Evolutionary conservation across 176 grass and related monocot species (phyloP).

Genomic region (Phyllostachys edulis): DNA sequence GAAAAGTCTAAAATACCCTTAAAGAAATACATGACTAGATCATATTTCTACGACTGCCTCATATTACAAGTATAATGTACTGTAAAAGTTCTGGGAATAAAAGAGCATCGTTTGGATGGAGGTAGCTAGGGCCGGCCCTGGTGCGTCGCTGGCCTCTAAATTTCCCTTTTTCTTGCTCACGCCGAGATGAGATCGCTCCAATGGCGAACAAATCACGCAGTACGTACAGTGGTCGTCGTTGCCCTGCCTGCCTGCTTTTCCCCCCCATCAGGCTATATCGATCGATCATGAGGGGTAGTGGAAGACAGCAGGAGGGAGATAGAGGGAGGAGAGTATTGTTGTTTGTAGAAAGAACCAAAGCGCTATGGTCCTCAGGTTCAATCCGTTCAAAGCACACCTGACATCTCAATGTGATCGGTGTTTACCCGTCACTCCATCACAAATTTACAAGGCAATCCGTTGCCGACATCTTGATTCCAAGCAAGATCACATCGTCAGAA

Average conservation of each 20-base stretch:
- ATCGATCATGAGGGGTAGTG: constrained; percentile 30
- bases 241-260: background rate
- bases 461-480: background rate
- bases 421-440: background rate
- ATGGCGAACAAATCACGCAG: background rate
- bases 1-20: no score
- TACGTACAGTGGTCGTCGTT: constrained; percentile 13
- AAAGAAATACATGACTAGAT: no score
- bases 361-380: constrained; percentile 8
- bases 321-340: background rate
- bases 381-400: background rate
- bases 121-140: background rate
- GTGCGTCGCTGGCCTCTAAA: constrained; percentile 30
- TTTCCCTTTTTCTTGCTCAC: constrained; percentile 19
- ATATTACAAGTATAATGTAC: no score
- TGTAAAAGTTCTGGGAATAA: no score
- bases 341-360: background rate
- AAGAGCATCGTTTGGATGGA: background rate
- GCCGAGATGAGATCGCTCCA: background rate
- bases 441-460: background rate
- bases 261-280: background rate
- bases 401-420: background rate
- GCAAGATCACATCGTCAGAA: background rate
- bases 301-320: background rate
- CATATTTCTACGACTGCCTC: no score